These are phyloP conservation scores for Fagopyrum esculentum DNA, from an alignment of 148 eudicot species.

Conservation along the genomic window DNA sequence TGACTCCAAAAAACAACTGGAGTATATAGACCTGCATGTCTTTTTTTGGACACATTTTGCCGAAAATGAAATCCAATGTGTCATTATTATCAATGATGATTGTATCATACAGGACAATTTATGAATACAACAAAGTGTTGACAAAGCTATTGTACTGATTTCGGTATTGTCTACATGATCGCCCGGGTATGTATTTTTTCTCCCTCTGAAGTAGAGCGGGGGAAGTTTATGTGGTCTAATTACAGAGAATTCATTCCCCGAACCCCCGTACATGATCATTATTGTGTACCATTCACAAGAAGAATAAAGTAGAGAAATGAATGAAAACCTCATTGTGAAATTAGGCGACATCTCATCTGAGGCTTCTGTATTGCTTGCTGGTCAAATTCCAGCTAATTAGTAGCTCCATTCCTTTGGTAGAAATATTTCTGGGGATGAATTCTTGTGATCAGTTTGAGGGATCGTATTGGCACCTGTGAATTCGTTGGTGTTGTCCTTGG, in stretches of 20 bases:
- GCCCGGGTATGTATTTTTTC: neutral
- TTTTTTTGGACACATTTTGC: neutral
- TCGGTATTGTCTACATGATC: neutral
- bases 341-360: neutral
- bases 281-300: constrained; percentile 8
- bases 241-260: neutral
- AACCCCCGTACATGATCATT: neutral
- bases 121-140: constrained; percentile 4
- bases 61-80: neutral
- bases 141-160: neutral
- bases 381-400: constrained; percentile 16
- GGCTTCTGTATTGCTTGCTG: neutral
- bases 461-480: constrained; percentile 17
- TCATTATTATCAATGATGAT: constrained; percentile 1
- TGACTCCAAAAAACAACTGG: neutral
- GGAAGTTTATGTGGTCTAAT: neutral
- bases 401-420: constrained; percentile 85
- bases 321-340: neutral
- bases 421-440: constrained; percentile 44
- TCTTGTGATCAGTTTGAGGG: neutral
- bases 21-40: neutral
- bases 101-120: neutral
- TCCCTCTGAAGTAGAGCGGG: neutral
- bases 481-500: constrained; percentile 13
- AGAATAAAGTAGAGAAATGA: constrained; percentile 7